These are phyloP conservation scores for Neurospora sp. DNA, from an alignment of 2,329 filamentous ascomycete species.

Conservation along the genomic window DNA sequence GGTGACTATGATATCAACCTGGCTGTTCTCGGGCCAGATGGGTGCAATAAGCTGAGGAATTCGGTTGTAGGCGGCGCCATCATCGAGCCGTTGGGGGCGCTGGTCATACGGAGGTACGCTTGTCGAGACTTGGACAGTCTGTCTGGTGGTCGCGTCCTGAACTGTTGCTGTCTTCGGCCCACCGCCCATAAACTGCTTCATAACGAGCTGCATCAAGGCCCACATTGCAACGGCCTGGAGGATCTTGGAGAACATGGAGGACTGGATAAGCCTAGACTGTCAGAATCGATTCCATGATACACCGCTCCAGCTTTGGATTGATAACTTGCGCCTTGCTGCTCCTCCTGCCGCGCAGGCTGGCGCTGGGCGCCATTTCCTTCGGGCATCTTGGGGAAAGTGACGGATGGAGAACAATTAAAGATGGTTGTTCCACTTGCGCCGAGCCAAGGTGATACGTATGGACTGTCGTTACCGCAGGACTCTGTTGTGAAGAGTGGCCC, in stretches of 20 bases:
- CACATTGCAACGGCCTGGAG: constrained; percentile 45
- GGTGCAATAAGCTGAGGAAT: constrained; percentile 68
- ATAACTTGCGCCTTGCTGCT: constrained; percentile 24
- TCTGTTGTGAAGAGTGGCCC: not conserved
- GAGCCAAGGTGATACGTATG: not conserved
- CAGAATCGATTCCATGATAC: not conserved
- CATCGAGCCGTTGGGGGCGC: constrained; percentile 50
- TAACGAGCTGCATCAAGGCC: constrained; percentile 48
- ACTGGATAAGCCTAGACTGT: constrained; percentile 6
- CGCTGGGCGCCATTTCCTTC: constrained; percentile 21
- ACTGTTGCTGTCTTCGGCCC: constrained; percentile 36
- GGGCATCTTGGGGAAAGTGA: constrained; percentile 22
- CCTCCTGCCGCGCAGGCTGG: constrained; percentile 19
- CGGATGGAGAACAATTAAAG: not conserved
- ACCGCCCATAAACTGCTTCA: constrained; percentile 43
- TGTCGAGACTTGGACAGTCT: constrained; percentile 41
- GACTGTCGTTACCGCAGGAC: not conserved
- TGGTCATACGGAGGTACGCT: constrained; percentile 57
- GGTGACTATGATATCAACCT: constrained; percentile 76
- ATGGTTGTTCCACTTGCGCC: not conserved
- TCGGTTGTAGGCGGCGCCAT: constrained; percentile 52
- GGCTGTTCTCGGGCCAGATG: constrained; percentile 74
- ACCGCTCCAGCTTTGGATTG: not conserved
- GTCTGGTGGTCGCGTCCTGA: constrained; percentile 38
- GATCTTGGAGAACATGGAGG: constrained; percentile 36